Conservation (phyloP, 257 asterid genomes). For the Solanum okadae region DNA sequence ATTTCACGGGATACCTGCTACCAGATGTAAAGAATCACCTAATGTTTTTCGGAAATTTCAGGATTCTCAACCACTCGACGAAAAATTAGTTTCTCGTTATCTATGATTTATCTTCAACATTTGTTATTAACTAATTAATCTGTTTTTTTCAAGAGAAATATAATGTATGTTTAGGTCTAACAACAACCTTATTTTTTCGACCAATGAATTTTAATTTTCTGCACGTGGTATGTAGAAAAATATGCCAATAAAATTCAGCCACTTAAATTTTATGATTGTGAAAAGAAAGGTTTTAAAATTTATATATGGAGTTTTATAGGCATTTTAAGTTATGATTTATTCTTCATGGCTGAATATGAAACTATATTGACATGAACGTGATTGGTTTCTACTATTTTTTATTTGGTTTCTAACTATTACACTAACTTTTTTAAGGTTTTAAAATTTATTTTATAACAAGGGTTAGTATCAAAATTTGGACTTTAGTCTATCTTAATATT, state of each 20-base stretch:
- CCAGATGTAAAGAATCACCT: too few relatives aligned
- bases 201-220: not conserved
- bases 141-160: not conserved
- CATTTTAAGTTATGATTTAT: not conserved
- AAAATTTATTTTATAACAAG: not conserved
- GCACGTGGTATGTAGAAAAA: not conserved
- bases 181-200: not conserved
- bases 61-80: too few relatives aligned
- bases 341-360: not conserved
- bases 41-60: fast-evolving
- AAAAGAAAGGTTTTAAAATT: not conserved
- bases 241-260: not conserved
- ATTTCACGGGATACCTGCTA: too few relatives aligned
- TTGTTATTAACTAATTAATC: not conserved
- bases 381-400: not conserved
- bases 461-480: not conserved
- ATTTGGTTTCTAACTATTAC: not conserved
- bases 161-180: not conserved
- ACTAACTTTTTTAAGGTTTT: not conserved
- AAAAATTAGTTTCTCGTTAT: not conserved
- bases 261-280: not conserved
- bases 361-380: not conserved
- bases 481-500: not conserved
- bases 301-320: not conserved
- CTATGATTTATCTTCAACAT: not conserved